phyloP scores from a whole-genome alignment of 2,329 filamentous ascomycete species.

The Bretziella fagacearum region DNA sequence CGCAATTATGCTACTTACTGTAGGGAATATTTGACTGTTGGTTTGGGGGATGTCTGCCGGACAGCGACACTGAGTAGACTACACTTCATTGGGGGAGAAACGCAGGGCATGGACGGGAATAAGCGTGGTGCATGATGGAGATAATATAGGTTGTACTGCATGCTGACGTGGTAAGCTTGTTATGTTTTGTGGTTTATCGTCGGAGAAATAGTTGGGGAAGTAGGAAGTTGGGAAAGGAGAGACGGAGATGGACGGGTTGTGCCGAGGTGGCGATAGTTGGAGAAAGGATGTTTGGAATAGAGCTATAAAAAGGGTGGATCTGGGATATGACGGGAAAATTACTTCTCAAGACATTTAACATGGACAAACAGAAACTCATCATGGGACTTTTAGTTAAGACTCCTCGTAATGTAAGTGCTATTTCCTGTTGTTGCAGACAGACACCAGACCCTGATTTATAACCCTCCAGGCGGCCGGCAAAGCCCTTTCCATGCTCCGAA shows the following conservation, averaged over 20 bases:
- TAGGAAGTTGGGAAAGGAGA: too few species aligned
- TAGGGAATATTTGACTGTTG: too few species aligned
- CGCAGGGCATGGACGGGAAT: not conserved
- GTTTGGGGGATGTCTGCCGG: too few species aligned
- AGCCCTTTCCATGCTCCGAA: conserved; percentile 59
- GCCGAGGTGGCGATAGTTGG: not conserved
- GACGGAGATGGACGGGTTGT: too few species aligned
- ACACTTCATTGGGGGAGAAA: not conserved
- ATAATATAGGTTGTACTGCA: not conserved
- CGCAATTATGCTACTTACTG: too few species aligned
- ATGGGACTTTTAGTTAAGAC: conserved; percentile 9
- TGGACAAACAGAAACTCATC: not conserved
- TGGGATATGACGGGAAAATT: too few species aligned
- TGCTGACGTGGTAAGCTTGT: not conserved
- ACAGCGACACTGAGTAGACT: not conserved
- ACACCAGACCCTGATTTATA: not conserved
- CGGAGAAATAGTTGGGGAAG: too few species aligned
- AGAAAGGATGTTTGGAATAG: too few species aligned
- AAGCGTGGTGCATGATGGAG: not conserved
- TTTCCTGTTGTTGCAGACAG: not conserved
- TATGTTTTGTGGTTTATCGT: too few species aligned
- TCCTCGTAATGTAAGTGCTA: conserved; percentile 6
- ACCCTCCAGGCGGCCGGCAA: conserved; percentile 37
- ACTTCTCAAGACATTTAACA: not conserved
- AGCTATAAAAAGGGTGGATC: too few species aligned